Percentiles rank a stretch among this genome's conserved stretches.
These are phyloP conservation scores for Penicillium corylophilum DNA, from an alignment of 2,329 filamentous ascomycete species.

Conservation along the genomic window DNA sequence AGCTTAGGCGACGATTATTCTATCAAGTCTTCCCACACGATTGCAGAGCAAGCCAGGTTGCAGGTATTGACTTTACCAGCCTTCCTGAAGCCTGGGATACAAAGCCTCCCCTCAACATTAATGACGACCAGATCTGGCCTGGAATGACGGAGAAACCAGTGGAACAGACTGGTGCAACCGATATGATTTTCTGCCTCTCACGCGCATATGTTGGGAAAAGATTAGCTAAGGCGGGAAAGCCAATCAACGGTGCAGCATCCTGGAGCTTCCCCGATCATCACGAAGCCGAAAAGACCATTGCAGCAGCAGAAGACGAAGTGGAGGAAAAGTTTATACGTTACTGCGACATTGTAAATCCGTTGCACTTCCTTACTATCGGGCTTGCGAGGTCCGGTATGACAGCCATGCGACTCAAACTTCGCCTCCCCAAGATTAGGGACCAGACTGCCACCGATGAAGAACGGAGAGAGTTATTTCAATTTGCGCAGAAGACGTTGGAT, in stretches of 20 bases:
- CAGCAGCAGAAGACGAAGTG: constrained; percentile 31
- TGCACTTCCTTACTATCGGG: constrained; percentile 46
- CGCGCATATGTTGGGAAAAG: constrained; percentile 9
- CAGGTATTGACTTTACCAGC: constrained; percentile 22
- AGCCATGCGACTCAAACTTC: constrained; percentile 37
- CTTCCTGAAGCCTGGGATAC: constrained; percentile 22
- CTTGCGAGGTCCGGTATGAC: constrained; percentile 45
- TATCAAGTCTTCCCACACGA: constrained; percentile 28
- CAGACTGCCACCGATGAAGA: constrained; percentile 22
- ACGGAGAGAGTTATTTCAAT: constrained; percentile 24
- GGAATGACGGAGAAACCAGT: constrained; percentile 42
- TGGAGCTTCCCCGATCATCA: constrained; percentile 5
- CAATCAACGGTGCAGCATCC: neutral
- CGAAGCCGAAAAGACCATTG: constrained; percentile 16
- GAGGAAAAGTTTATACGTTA: constrained; percentile 35
- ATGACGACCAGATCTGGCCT: constrained; percentile 38
- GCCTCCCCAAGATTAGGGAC: constrained; percentile 19
- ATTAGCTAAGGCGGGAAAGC: constrained; percentile 2
- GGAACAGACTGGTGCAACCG: constrained; percentile 43
- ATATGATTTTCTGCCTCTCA: constrained; percentile 42
- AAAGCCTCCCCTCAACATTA: constrained; percentile 42
- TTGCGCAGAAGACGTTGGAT: constrained; percentile 41
- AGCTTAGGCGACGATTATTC: constrained; percentile 33
- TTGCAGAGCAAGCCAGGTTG: constrained; percentile 28
- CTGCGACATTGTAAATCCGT: constrained; percentile 35